These are phyloP conservation scores for Fusarium sp. DNA, from an alignment of 2,329 filamentous ascomycete genomes.

Conservation along the genomic window DNA sequence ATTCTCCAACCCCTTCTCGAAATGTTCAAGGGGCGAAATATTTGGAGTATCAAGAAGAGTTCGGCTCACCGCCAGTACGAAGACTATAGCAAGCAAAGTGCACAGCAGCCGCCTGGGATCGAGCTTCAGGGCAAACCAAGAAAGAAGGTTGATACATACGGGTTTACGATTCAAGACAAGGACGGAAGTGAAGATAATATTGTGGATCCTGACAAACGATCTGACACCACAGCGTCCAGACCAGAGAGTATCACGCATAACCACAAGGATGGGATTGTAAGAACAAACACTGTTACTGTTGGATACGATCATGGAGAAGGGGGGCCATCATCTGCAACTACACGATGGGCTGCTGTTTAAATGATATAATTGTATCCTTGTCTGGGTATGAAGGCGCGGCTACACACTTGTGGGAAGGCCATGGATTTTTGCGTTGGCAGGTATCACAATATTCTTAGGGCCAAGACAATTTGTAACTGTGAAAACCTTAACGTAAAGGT, in stretches of 20 bases:
- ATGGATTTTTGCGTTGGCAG: too few relatives aligned
- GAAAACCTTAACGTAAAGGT: too few relatives aligned
- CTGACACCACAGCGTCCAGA: neutral
- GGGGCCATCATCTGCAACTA: neutral
- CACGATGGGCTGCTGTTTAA: conserved; percentile 8
- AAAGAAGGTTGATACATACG: conserved; percentile 7
- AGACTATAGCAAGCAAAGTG: conserved; percentile 11
- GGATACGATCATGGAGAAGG: neutral
- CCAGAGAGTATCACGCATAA: neutral
- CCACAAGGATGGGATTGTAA: neutral
- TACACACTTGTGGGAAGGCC: too few relatives aligned
- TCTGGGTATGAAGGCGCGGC: too few relatives aligned
- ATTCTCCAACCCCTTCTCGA: conserved; percentile 50
- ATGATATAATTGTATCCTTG: too few relatives aligned
- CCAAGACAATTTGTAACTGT: too few relatives aligned
- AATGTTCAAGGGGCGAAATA: conserved; percentile 26
- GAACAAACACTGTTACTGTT: neutral
- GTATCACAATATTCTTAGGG: too few relatives aligned
- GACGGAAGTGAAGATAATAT: conserved; percentile 12
- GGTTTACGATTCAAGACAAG: neutral
- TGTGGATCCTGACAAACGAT: neutral
- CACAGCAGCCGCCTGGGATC: neutral
- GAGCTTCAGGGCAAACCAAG: conserved; percentile 6
- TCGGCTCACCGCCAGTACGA: neutral
- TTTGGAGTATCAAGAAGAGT: conserved; percentile 2